Conservation (phyloP, 306 rosid species). For the Purshia tridentata region DNA sequence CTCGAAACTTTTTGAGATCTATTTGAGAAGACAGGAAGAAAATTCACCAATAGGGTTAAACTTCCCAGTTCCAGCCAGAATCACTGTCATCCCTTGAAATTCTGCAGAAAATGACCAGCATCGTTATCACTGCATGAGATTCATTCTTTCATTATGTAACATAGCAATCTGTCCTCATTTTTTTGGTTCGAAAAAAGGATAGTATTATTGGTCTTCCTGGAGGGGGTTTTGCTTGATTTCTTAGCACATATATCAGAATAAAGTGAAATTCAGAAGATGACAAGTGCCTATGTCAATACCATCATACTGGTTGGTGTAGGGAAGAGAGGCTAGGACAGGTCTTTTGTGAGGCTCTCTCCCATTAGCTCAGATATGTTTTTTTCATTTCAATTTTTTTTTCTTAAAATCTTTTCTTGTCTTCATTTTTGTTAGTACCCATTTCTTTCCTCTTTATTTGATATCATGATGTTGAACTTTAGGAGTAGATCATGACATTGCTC, state of each 20-base stretch:
- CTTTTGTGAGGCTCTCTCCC: slow-evolving; percentile 56
- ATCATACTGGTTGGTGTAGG: slow-evolving; percentile 51
- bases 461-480: slow-evolving; percentile 59
- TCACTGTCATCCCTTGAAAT: slow-evolving; percentile 44
- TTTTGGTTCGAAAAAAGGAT: slow-evolving; percentile 63
- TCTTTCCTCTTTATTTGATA: slow-evolving; percentile 46
- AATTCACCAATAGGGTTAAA: slow-evolving; percentile 45
- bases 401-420: slow-evolving; percentile 38
- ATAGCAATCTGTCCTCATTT: slow-evolving; percentile 54
- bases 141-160: slow-evolving; percentile 70
- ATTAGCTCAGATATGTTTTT: slow-evolving; percentile 45
- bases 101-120: slow-evolving; percentile 45
- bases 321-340: slow-evolving; percentile 53
- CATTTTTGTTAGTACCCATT: slow-evolving; percentile 60
- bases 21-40: slow-evolving; percentile 46
- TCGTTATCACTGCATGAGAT: slow-evolving; percentile 42
- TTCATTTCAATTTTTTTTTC: slow-evolving; percentile 26
- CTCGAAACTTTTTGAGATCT: slow-evolving; percentile 36
- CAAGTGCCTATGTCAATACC: slow-evolving; percentile 40
- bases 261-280: slow-evolving; percentile 47
- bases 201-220: slow-evolving; percentile 50
- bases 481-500: slow-evolving; percentile 69
- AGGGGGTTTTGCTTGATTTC: slow-evolving; percentile 49
- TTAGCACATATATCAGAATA: slow-evolving; percentile 53
- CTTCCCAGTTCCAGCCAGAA: slow-evolving; percentile 38